phyloP scores from a whole-genome alignment of 768 basidiomycete genomes.

The Daedalea quercina region DNA sequence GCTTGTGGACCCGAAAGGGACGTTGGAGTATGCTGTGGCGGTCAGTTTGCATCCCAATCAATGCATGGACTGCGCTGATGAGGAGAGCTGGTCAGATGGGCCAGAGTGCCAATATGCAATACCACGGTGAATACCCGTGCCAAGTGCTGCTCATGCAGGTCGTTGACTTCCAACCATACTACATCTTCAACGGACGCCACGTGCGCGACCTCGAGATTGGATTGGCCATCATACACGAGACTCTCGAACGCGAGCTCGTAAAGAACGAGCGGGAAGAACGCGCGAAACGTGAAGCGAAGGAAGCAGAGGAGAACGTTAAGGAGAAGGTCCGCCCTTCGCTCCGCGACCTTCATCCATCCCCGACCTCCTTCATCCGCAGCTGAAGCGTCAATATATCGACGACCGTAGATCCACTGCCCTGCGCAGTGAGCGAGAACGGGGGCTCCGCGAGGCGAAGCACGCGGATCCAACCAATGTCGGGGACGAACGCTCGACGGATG shows the following conservation, averaged over 20 bases:
- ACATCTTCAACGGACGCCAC: constrained; percentile 48
- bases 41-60: constrained; percentile 32
- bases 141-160: constrained; percentile 35
- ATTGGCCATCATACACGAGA: constrained; percentile 57
- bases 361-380: constrained; percentile 31
- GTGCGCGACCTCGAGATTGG: constrained; percentile 57
- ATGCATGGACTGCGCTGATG: not conserved
- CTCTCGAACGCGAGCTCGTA: constrained; percentile 43
- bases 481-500: not conserved
- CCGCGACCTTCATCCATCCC: not conserved
- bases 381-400: constrained; percentile 74
- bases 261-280: constrained; percentile 39
- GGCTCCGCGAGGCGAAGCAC: constrained; percentile 10
- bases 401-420: constrained; percentile 57
- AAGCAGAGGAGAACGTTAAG: constrained; percentile 41
- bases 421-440: constrained; percentile 49
- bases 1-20: constrained; percentile 63
- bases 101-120: too few relatives aligned
- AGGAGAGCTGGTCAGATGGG: too few relatives aligned
- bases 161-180: constrained; percentile 65
- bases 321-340: constrained; percentile 29
- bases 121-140: too few relatives aligned
- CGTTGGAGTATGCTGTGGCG: constrained; percentile 74
- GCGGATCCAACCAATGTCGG: not conserved
- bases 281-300: constrained; percentile 53